phyloP scores from a whole-genome alignment of 345 rosid species.

The Eutrema heterophyllum region DNA sequence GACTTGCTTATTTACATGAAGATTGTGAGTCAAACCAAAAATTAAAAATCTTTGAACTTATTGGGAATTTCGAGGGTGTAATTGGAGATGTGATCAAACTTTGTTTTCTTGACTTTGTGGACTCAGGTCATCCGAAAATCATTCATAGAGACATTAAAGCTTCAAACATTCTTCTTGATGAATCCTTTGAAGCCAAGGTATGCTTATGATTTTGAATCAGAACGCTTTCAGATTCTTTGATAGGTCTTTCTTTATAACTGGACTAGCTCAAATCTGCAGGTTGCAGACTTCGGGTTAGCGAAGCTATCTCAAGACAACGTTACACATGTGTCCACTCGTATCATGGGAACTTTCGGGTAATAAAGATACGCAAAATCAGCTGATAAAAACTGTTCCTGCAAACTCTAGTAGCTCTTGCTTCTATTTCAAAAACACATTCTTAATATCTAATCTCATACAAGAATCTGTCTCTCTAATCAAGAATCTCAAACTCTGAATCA shows the following conservation, averaged over 20 bases:
- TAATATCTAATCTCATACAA: background rate
- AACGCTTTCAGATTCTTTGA: background rate
- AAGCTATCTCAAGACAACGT: slow-evolving; percentile 66
- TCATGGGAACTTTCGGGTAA: slow-evolving; percentile 99
- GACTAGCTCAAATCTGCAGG: slow-evolving; percentile 37
- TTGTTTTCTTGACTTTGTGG: background rate
- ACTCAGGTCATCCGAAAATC: slow-evolving; percentile 77
- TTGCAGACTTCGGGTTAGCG: slow-evolving; percentile 95
- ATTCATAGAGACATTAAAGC: slow-evolving; percentile 91
- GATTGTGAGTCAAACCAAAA: slow-evolving; percentile 54
- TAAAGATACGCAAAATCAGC: background rate
- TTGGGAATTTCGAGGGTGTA: background rate
- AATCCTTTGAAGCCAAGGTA: slow-evolving; percentile 75
- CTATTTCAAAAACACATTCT: background rate
- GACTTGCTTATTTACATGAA: slow-evolving; percentile 95
- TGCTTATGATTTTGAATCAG: background rate
- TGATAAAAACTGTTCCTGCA: background rate
- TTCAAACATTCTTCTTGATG: slow-evolving; percentile 77
- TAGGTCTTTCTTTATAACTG: background rate
- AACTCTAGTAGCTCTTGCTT: background rate
- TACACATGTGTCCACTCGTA: slow-evolving; percentile 94
- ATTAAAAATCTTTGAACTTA: background rate
- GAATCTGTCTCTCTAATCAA: slow-evolving; percentile 3
- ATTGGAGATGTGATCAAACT: background rate
- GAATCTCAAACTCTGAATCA: background rate